Percentiles rank a stretch among this genome's conserved stretches.
Conservation (phyloP, 371 early-diverging fungal genomes). For the Mortierella sp. region DNA sequence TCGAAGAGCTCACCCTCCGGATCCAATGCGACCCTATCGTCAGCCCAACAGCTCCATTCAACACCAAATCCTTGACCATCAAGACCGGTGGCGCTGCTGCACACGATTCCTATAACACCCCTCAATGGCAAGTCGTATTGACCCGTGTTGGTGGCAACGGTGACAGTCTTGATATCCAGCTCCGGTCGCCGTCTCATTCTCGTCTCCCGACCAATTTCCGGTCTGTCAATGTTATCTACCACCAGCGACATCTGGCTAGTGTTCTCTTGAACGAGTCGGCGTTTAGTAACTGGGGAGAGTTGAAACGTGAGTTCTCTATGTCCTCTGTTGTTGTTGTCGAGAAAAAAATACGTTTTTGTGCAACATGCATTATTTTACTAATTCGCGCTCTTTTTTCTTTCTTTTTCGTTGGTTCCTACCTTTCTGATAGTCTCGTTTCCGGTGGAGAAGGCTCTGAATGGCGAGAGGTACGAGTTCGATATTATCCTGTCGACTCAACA, state of each 20-base stretch:
- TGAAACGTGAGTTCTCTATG: background rate
- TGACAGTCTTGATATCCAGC: background rate
- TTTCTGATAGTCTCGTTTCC: background rate
- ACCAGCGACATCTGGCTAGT: background rate
- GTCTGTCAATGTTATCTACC: background rate
- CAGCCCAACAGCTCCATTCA: background rate
- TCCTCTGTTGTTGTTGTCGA: too few species aligned
- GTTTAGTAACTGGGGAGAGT: background rate
- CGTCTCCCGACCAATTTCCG: background rate
- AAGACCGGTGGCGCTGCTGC: background rate
- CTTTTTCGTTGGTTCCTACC: background rate
- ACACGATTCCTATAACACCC: background rate
- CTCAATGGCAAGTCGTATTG: constrained; percentile 1
- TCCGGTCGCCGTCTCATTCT: background rate
- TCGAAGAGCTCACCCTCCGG: background rate
- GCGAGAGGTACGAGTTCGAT: background rate
- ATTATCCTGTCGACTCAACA: background rate
- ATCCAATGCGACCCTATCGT: background rate
- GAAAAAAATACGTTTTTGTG: background rate
- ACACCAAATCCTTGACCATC: background rate
- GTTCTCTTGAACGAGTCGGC: background rate
- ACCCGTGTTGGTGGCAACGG: background rate
- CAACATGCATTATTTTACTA: background rate
- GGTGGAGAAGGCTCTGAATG: background rate
- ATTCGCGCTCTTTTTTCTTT: background rate